Percentiles rank a stretch among this genome's conserved stretches.
These are phyloP conservation scores for Phytophthora hibernalis DNA, from an alignment of 352 stramenopile genomes.

Conservation along the genomic window DNA sequence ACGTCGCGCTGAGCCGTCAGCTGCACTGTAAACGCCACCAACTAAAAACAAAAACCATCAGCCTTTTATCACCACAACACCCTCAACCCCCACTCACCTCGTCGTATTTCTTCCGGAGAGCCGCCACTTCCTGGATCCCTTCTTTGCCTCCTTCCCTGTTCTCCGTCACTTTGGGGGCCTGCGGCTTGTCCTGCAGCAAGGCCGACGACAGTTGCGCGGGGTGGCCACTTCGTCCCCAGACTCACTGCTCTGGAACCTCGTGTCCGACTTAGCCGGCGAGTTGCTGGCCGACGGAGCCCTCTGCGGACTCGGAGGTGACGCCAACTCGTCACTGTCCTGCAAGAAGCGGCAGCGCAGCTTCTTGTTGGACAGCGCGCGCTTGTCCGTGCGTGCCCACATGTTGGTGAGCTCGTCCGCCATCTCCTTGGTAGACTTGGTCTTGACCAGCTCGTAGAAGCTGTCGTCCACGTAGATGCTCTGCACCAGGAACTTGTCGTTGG, in stretches of 20 bases:
- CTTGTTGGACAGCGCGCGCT: conserved; percentile 86
- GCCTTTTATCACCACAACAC: background rate
- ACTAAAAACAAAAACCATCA: conserved; percentile 38
- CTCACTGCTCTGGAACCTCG: conserved; percentile 27
- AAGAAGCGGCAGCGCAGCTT: conserved; percentile 89
- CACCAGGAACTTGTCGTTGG: conserved; percentile 92
- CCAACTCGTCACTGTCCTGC: conserved; percentile 49
- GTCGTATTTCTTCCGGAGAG: conserved; percentile 90
- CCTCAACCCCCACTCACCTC: conserved; percentile 54
- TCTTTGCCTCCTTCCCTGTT: conserved; percentile 54
- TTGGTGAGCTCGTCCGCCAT: conserved; percentile 89
- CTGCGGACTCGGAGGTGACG: conserved; percentile 24
- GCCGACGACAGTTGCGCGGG: conserved; percentile 64
- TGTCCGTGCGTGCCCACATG: conserved; percentile 87
- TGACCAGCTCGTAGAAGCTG: conserved; percentile 86
- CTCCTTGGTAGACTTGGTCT: conserved; percentile 89
- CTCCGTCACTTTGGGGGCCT: conserved; percentile 32
- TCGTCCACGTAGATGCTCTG: conserved; percentile 89
- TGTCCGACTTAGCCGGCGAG: conserved; percentile 33
- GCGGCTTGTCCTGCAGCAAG: conserved; percentile 59
- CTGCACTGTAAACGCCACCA: conserved; percentile 90
- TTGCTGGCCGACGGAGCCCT: conserved; percentile 5
- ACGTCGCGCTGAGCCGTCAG: conserved; percentile 86
- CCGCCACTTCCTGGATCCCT: conserved; percentile 62
- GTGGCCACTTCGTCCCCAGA: conserved; percentile 44